A percentile compares a stretch with the other conserved stretches of the same genome.
Evolutionary conservation across 2,329 filamentous ascomycete genomes (phyloP).

Genomic region (Aspergillus sp.): DNA sequence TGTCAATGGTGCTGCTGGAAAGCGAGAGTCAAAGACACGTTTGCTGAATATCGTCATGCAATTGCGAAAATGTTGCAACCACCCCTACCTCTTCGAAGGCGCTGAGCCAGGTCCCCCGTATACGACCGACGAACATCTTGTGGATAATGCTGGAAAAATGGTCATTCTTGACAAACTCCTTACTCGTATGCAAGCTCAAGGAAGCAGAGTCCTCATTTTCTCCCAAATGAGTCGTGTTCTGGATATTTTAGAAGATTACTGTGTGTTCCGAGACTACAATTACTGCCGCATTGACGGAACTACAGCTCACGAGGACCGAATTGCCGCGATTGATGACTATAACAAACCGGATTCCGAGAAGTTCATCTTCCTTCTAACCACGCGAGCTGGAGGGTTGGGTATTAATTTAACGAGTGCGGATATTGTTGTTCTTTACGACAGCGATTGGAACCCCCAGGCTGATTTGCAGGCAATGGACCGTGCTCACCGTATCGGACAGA

Average conservation of each 20-base stretch:
- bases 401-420: slow-evolving; percentile 96
- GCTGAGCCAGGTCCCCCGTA: slow-evolving; percentile 96
- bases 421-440: slow-evolving; percentile 95
- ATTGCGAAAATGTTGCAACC: slow-evolving; percentile 96
- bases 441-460: slow-evolving; percentile 98
- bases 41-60: slow-evolving; percentile 99
- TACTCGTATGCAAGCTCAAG: slow-evolving; percentile 76
- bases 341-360: slow-evolving; percentile 95
- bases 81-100: slow-evolving; percentile 96
- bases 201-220: slow-evolving; percentile 96
- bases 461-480: slow-evolving; percentile 99
- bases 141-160: slow-evolving; percentile 97
- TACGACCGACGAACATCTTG: slow-evolving; percentile 93
- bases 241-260: slow-evolving; percentile 97
- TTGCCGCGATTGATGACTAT: slow-evolving; percentile 96
- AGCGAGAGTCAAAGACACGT: slow-evolving; percentile 95
- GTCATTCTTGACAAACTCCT: slow-evolving; percentile 91
- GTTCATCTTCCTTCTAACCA: slow-evolving; percentile 93
- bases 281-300: slow-evolving; percentile 98
- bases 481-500: slow-evolving; percentile 97
- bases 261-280: slow-evolving; percentile 89
- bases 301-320: slow-evolving; percentile 95
- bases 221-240: slow-evolving; percentile 98
- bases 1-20: slow-evolving; percentile 93
- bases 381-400: slow-evolving; percentile 89